Evolutionary conservation across 257 asterid genomes (phyloP), one percentile per base, ranked within the genome.

Genomic region (Rhazya stricta): DNA sequence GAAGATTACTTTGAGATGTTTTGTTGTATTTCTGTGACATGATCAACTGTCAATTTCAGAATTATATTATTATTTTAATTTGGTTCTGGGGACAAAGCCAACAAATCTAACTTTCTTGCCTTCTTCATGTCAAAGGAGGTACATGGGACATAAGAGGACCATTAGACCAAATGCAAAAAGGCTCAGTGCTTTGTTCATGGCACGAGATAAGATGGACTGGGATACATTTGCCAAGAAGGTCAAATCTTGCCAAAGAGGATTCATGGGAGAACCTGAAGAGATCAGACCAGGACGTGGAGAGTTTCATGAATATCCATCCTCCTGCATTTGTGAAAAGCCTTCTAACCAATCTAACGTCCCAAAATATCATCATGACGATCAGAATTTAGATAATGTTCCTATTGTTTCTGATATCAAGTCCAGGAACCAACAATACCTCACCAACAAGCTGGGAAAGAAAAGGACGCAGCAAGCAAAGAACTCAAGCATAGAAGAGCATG

Each of bases 241-340:
- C 58, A 95, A 89, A 83, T 87, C 94, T 66, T 87, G 93, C 86
- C 99, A 95, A 83, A 85, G 94, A 82, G 99, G 97, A 60, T 95
- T 95, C 92, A 86, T 95, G 91, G 99, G 99, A 75, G 99, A 95
- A 74, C 98, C 98, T 0, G 97, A 92, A 37, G 98, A 95, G 92
- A 85, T 86, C 82, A 89, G 79, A 82, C 94, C 93, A 1, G 99
- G 99, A 58, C 87, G 96, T 73, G 98, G 99, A 6, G 99, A 95
- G 82, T 92, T 92, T 79, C 96, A 95, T 6, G 99, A 95, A 79
- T 92, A 83, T 70, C 99, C 98, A 48, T 83, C 94, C n/a, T 73
- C 96, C 3, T 95, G 99, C 85, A 88, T 95, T 75, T 95, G 98
- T 85, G 84, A 69, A 67, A 91, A 84, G 79, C 91, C 93, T 73